phyloP scores from a whole-genome alignment of 2,329 filamentous ascomycete species.

The Microdochium paspali region DNA sequence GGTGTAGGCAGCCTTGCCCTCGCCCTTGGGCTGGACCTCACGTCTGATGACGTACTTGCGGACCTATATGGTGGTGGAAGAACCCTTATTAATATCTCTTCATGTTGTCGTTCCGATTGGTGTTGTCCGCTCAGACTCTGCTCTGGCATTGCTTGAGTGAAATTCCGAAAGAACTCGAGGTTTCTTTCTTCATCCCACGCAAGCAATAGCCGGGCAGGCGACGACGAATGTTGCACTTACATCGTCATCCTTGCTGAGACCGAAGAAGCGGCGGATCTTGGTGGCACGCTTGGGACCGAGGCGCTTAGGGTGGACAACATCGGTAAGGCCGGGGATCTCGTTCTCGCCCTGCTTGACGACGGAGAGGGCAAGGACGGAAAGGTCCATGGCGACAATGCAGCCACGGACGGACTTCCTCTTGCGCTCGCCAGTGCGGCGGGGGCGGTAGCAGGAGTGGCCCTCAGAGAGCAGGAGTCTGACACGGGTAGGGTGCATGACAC shows the following conservation, averaged over 20 bases:
- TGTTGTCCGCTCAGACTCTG: constrained; percentile 23
- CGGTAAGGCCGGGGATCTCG: constrained; percentile 93
- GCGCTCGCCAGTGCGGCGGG: constrained; percentile 95
- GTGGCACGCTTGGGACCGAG: constrained; percentile 99
- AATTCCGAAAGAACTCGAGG: constrained; percentile 18
- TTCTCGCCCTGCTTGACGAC: constrained; percentile 97
- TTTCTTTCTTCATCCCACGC: constrained; percentile 23
- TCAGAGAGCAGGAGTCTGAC: constrained; percentile 92
- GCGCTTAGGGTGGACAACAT: constrained; percentile 97
- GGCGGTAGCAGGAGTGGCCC: constrained; percentile 98
- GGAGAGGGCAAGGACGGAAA: constrained; percentile 87
- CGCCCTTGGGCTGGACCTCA: constrained; percentile 92
- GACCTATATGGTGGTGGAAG: constrained; percentile 47
- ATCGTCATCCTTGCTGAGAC: constrained; percentile 99
- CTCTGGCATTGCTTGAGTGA: constrained; percentile 35
- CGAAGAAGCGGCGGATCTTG: constrained; percentile 99
- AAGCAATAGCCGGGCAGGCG: constrained; percentile 55
- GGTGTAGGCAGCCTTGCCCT: constrained; percentile 97
- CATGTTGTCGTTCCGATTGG: constrained; percentile 1
- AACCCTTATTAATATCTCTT: constrained; percentile 2
- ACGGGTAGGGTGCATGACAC: constrained; percentile 97
- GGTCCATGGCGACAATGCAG: constrained; percentile 95
- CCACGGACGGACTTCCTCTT: constrained; percentile 99
- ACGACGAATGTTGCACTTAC: constrained; percentile 70
- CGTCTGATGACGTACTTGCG: constrained; percentile 99